Conservation (phyloP, 768 basidiomycete species). For the Suillus variegatus region DNA sequence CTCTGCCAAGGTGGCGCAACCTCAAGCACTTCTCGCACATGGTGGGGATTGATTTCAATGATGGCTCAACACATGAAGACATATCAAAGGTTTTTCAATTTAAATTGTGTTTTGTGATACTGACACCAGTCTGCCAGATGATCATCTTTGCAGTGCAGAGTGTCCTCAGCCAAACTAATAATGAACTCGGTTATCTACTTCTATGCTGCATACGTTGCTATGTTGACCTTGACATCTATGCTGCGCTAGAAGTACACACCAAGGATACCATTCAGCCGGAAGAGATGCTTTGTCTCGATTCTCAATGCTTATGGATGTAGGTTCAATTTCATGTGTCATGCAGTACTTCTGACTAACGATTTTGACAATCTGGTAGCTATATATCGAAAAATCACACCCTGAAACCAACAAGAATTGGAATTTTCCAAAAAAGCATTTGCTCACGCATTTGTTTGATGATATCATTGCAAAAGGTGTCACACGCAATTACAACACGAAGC, state of each 20-base stretch:
- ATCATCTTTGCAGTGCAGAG: no score
- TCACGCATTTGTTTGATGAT: not conserved
- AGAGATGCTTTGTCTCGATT: not conserved
- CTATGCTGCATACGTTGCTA: no score
- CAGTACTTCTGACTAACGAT: not conserved
- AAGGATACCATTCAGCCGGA: not conserved
- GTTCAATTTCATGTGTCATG: not conserved
- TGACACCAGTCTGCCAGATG: no score
- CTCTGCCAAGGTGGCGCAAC: not conserved
- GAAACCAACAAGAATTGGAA: not conserved
- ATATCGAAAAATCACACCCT: not conserved
- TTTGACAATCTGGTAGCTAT: not conserved
- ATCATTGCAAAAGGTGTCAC: not conserved
- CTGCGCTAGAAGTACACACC: no score
- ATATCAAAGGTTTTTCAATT: not conserved
- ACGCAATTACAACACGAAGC: not conserved
- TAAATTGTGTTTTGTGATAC: not conserved
- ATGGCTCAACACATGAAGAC: not conserved
- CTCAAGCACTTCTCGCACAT: not conserved
- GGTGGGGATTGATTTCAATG: not conserved
- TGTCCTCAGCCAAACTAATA: no score
- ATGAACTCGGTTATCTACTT: no score
- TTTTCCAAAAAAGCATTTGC: not conserved
- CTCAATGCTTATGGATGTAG: not conserved
- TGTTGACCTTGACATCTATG: no score